Conservation (phyloP, 768 basidiomycete species). For the Tulasnella sp. region DNA sequence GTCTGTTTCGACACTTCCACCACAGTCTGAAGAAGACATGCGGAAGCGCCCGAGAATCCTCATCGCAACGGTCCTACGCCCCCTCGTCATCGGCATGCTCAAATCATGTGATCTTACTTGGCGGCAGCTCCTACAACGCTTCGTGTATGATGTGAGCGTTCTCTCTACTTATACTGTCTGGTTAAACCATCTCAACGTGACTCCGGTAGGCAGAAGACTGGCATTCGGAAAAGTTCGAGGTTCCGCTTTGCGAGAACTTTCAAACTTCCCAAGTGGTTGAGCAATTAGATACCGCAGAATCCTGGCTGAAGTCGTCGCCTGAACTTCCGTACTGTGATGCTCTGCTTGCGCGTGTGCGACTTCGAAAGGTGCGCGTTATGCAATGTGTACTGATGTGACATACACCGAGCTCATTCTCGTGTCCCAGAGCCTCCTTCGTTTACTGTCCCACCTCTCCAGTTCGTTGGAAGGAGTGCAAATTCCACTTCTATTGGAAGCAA, state of each 20-base stretch:
- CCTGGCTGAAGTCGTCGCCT: conserved; percentile 39
- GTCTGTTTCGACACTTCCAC: conserved; percentile 23
- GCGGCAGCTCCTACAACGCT: conserved; percentile 66
- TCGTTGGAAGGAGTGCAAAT: background rate
- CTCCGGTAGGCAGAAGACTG: conserved; percentile 64
- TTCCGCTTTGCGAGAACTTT: conserved; percentile 57
- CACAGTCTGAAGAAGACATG: conserved; percentile 27
- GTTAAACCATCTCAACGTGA: conserved; percentile 17
- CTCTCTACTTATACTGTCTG: conserved; percentile 1
- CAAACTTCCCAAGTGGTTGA: conserved; percentile 42
- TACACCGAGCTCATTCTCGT: background rate
- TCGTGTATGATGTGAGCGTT: conserved; percentile 60
- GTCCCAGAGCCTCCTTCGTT: conserved; percentile 16
- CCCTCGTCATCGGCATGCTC: conserved; percentile 53
- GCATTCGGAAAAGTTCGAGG: conserved; percentile 81
- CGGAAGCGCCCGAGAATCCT: conserved; percentile 46
- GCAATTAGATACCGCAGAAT: conserved; percentile 47
- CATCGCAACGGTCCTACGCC: conserved; percentile 54
- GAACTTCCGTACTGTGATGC: conserved; percentile 17
- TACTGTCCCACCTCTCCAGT: conserved; percentile 15
- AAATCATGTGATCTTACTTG: conserved; percentile 77
- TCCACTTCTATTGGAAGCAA: background rate
- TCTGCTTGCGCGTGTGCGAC: conserved; percentile 19
- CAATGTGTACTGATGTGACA: background rate
- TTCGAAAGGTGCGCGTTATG: conserved; percentile 21